Percentiles rank a stretch among this genome's conserved stretches.
Evolutionary conservation across 1,139 yeast species (phyloP).

Genomic region (Yamadazyma sp.): DNA sequence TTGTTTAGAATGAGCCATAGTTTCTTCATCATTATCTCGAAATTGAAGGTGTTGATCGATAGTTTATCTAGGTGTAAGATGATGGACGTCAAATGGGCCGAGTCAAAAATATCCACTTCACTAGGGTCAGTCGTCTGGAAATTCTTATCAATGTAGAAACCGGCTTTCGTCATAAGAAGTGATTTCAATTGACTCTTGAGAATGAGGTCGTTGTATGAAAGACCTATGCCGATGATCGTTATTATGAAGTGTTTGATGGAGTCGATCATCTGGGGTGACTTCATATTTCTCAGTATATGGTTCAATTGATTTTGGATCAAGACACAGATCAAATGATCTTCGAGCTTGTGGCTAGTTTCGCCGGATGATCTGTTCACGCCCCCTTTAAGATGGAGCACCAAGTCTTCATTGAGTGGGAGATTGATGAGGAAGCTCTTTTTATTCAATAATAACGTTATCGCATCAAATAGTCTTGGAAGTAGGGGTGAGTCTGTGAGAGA

Average conservation of each 20-base stretch:
- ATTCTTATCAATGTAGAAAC: background rate
- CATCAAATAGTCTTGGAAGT: conserved; percentile 20
- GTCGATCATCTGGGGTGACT: conserved; percentile 1
- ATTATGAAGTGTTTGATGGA: conserved; percentile 8
- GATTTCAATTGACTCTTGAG: conserved; percentile 6
- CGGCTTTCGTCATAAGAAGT: background rate
- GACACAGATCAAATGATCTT: conserved; percentile 4
- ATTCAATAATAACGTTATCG: conserved; percentile 32
- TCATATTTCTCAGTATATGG: conserved; percentile 1
- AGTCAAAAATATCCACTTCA: conserved; percentile 2
- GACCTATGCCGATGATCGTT: conserved; percentile 6
- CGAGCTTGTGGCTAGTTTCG: background rate
- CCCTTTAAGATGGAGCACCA: background rate
- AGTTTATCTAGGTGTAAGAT: conserved; percentile 41
- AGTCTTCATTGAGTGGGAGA: conserved; percentile 7
- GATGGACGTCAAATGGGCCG: conserved; percentile 35
- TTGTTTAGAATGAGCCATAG: conserved; percentile 29
- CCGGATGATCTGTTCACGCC: background rate
- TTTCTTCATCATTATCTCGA: conserved; percentile 35
- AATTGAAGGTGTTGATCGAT: conserved; percentile 24
- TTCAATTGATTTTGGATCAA: conserved; percentile 6
- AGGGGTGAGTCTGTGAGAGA: conserved; percentile 6
- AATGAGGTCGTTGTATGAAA: conserved; percentile 4
- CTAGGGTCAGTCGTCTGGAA: background rate
- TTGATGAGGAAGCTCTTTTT: conserved; percentile 30